Conservation (phyloP, 2,329 filamentous ascomycete genomes). For the Colletotrichum theobromicola region DNA sequence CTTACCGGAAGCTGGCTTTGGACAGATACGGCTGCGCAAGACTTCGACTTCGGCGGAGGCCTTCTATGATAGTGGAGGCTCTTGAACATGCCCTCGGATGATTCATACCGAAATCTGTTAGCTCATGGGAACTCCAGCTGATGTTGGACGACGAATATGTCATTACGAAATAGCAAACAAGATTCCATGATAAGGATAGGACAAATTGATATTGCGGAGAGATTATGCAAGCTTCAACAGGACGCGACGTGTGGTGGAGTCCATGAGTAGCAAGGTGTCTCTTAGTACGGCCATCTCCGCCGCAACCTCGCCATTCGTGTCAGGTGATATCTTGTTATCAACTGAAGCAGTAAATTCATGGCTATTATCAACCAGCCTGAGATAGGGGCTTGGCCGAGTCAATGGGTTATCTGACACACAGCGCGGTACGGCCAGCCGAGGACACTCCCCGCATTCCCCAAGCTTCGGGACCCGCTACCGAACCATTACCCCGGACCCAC, state of each 20-base stretch:
- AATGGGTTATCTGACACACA: not conserved
- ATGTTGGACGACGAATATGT: not conserved
- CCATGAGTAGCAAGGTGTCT: not conserved
- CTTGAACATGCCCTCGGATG: not conserved
- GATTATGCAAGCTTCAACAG: not conserved
- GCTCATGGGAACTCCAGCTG: not conserved
- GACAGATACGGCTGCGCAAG: not conserved
- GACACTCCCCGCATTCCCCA: not conserved
- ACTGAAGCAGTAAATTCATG: no score
- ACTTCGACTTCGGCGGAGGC: not conserved
- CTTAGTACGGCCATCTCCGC: not conserved
- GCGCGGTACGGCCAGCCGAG: not conserved
- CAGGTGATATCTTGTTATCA: not conserved
- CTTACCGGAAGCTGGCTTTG: not conserved
- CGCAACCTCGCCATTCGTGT: not conserved
- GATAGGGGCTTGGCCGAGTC: not conserved
- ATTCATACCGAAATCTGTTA: not conserved
- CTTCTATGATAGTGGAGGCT: not conserved
- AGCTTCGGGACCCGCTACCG: not conserved
- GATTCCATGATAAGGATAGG: not conserved
- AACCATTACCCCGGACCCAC: constrained; percentile 1
- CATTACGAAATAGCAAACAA: not conserved
- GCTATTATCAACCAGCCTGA: not conserved
- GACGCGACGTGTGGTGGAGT: not conserved
- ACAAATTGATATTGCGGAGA: not conserved